Evolutionary conservation across 176 grass and related monocot genomes (phyloP).

Genomic region (Aechmea fasciata): DNA sequence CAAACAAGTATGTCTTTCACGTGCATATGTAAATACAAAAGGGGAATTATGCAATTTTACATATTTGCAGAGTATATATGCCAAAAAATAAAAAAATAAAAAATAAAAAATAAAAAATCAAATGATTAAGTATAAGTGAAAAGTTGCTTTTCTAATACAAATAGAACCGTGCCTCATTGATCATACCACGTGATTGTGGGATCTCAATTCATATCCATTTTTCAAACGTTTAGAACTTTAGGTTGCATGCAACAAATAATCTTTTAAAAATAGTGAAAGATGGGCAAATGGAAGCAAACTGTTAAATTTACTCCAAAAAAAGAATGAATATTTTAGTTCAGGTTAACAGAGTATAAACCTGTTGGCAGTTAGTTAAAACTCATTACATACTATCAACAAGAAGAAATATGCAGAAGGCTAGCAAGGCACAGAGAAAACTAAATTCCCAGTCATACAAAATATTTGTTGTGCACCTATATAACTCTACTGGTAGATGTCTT

Average conservation of each 20-base stretch:
- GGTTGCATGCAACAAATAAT: neutral
- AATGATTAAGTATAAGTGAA: constrained; percentile 2
- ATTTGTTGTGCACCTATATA: too few species aligned
- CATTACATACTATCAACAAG: neutral
- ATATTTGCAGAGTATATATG: neutral
- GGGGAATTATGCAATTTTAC: too few species aligned
- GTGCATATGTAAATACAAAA: neutral
- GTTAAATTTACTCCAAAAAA: neutral
- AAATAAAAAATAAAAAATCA: too few species aligned
- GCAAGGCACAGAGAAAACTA: neutral
- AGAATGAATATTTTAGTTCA: neutral
- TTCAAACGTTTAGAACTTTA: too few species aligned
- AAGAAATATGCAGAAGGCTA: neutral
- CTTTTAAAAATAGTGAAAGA: neutral
- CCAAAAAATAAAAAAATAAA: too few species aligned
- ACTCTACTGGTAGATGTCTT: too few species aligned
- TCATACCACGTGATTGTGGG: too few species aligned
- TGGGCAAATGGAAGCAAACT: neutral
- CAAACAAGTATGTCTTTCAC: neutral
- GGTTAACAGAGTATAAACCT: too few species aligned
- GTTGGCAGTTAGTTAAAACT: too few species aligned
- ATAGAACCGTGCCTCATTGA: too few species aligned
- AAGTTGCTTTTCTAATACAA: neutral
- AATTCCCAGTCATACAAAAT: too few species aligned
- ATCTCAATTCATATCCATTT: too few species aligned